Conservation (phyloP, 1,284 basidiomycete species). For the Ganoderma sp. region DNA sequence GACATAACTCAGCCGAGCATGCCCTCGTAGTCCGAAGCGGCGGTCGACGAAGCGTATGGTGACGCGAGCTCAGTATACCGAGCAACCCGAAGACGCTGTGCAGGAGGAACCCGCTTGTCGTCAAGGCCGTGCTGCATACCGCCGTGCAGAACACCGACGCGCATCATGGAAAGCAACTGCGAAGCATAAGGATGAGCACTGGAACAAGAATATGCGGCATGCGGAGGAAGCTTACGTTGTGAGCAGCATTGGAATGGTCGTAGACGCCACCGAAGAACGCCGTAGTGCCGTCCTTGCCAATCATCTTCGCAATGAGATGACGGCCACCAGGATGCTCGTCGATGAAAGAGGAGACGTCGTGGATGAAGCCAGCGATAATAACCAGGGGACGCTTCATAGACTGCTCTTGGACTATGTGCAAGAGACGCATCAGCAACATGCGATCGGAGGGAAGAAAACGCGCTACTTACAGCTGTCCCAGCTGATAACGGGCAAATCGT, state of each 20-base stretch:
- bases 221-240: slow-evolving; percentile 61
- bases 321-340: slow-evolving; percentile 91
- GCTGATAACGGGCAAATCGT: slow-evolving; percentile 79
- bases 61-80: slow-evolving; percentile 66
- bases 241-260: slow-evolving; percentile 92
- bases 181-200: slow-evolving; percentile 29
- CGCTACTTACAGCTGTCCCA: slow-evolving; percentile 81
- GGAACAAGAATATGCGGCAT: background rate
- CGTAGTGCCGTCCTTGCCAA: slow-evolving; percentile 85
- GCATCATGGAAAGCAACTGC: slow-evolving; percentile 84
- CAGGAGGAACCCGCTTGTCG: slow-evolving; percentile 69
- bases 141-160: slow-evolving; percentile 85
- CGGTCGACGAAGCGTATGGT: slow-evolving; percentile 48
- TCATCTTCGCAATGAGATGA: slow-evolving; percentile 67
- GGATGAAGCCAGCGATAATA: slow-evolving; percentile 89
- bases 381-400: slow-evolving; percentile 78
- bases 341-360: slow-evolving; percentile 86
- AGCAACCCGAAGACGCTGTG: slow-evolving; percentile 72
- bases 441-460: background rate
- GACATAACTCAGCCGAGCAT: slow-evolving; percentile 39
- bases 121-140: slow-evolving; percentile 70
- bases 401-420: slow-evolving; percentile 70
- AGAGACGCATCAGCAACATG: slow-evolving; percentile 22
- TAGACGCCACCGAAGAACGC: slow-evolving; percentile 96
- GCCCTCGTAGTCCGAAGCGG: slow-evolving; percentile 47